Evolutionary conservation across 1,284 basidiomycete genomes (phyloP), one percentile per base, ranked within the genome.

Genomic region (Megacollybia platyphylla): DNA sequence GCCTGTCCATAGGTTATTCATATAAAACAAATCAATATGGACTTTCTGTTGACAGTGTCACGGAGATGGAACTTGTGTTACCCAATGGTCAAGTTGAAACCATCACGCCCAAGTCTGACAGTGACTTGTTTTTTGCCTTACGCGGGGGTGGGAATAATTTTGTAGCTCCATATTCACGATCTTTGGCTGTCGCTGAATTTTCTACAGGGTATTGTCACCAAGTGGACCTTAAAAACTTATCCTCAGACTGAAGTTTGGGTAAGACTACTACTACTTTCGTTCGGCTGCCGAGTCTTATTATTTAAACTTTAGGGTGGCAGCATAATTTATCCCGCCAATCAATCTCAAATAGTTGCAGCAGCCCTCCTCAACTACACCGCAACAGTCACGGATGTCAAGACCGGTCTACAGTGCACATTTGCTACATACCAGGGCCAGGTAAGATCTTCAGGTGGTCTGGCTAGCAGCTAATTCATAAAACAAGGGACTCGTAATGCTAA

Each of bases 71-170:
- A 42, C 45, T 70, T 4, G 63, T 67, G 1, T 48, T 58, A 28
- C 64, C 69, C 0, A 61, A 58, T 48, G 68, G 66, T 1, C 53
- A 52, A 0, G 49, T 58, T 5, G 47, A 48, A 1, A 49, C 52
- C 15, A 57, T 64, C 4, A 61, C 60, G 0, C 48, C 56, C 9
- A 41, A 46, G 0, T 57, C 56, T 0, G 52, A 59, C 43, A 48
- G 57, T 4, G 63, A 65, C 36, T 47, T 68, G 4, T 68, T 65
- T 51, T 66, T 60, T 36, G 5, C 20, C 36, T 15, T 15, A 17
- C 8, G 76, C 72, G 76, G 75, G 34, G 72, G 75, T 10, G 58
- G 65, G 48, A 79, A 79, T 48, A 79, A 79, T 51, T 79, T 75
- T 47, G 76, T 75, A 44, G 44, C 69, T 59, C 17, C 2, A 4